These are phyloP conservation scores for Lasiodiplodia sp. DNA, from an alignment of 2,329 filamentous ascomycete genomes.

Conservation along the genomic window DNA sequence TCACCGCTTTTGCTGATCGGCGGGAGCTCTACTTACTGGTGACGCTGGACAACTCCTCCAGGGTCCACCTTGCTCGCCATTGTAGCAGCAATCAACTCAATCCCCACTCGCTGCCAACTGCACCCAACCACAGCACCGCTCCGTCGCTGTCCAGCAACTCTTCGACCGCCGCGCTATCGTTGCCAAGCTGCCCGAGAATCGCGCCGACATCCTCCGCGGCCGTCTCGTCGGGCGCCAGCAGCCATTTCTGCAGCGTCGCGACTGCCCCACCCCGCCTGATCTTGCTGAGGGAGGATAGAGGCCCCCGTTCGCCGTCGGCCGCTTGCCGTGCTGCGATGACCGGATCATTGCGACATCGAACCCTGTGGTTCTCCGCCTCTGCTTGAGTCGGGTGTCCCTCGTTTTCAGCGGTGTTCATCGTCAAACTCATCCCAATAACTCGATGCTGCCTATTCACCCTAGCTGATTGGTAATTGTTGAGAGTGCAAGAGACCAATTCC, in stretches of 20 bases:
- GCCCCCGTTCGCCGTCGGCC: not conserved
- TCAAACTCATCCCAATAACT: constrained; percentile 1
- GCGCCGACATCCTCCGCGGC: constrained; percentile 7
- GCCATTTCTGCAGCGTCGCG: not conserved
- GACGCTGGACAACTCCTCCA: not conserved
- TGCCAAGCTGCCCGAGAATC: not conserved
- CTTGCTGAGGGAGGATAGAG: too few species aligned
- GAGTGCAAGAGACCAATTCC: not conserved
- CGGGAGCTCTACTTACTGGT: not conserved
- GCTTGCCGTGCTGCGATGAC: not conserved
- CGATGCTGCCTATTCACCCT: not conserved
- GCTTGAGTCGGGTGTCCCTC: not conserved
- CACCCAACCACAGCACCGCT: not conserved
- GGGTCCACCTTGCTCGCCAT: not conserved
- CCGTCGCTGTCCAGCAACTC: not conserved
- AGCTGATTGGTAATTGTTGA: not conserved
- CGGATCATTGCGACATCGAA: not conserved
- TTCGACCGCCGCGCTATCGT: not conserved
- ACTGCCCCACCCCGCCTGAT: not conserved
- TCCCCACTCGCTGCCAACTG: not conserved
- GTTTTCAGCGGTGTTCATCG: not conserved
- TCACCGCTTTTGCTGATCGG: constrained; percentile 25
- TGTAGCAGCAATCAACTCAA: not conserved
- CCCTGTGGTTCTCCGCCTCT: not conserved
- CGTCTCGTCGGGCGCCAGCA: not conserved